Base-by-base conservation (phyloP, 768 basidiomycete genomes). In the Kwoniella bestiolae region DNA sequence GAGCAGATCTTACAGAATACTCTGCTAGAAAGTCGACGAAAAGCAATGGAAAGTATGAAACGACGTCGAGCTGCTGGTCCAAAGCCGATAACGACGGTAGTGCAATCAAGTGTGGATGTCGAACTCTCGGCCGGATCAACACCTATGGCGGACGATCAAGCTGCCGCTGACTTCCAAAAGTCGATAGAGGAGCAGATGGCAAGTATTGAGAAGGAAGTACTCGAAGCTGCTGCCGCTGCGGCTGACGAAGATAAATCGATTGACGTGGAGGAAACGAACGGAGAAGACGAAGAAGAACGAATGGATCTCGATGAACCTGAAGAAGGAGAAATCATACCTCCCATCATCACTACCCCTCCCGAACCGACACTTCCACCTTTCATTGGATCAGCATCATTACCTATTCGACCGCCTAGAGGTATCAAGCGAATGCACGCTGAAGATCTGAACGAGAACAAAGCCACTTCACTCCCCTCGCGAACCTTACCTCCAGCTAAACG, bases 11-110 rank as follows among this genome's bases (percentile, higher is more conserved):
- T 67, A 21, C 50, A 67, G 38, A 67, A 64, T 29, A 64, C 68
- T 14, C 38, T 77, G 6, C 63, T 73, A 2, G 76, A 74, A 25
- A 71, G 55, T 12, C 45, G 70, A 12, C 53, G 73, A 11, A 73
- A 73, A 35, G 71, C 58, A 8, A 28, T 77, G 29, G 73, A 74
- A 46, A 74, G 73, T 46, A 74, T 77, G 75, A 55, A 63, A 46
- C 28, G 38, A 28, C 57, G 71, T 26, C 28, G 66, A 56, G 66
- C 59, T 7, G 61, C 65, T 26, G 23, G 35, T 4, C 32, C 52
- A 16, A 55, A 31, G 29, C 23, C 50, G 51, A 62, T 44, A n/a
- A 18, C 41, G n/a, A 26, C 26, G n/a, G 41, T 53, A 14, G 21
- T 28, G 12, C 50, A 53, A n/a, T 26, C 65, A 14, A 34, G 26